phyloP scores from a whole-genome alignment of 495 filamentous ascomycete species.

The Talaromyces wortmannii region DNA sequence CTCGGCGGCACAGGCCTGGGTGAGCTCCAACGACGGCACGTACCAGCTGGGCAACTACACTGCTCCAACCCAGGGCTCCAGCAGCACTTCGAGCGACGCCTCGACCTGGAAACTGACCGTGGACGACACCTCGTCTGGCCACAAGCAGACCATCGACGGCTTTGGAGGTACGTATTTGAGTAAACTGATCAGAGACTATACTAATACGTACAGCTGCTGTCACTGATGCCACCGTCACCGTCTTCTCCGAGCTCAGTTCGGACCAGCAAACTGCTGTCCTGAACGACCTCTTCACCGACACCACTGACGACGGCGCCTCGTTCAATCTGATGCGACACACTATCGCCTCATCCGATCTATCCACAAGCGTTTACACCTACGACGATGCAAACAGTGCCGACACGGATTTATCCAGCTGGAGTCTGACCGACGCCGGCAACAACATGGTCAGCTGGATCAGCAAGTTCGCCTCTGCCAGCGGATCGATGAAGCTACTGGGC shows the following conservation, averaged over 20 bases:
- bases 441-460: constrained; percentile 43
- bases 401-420: constrained; percentile 30
- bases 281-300: constrained; percentile 38
- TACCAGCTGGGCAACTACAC: background rate
- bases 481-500: constrained; percentile 36
- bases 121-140: constrained; percentile 37
- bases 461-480: constrained; percentile 6
- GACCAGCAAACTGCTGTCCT: constrained; percentile 31
- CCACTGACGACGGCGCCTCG: constrained; percentile 24
- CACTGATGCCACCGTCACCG: constrained; percentile 49
- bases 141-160: constrained; percentile 45
- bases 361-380: constrained; percentile 44
- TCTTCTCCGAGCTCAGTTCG: constrained; percentile 37
- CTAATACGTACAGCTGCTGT: constrained; percentile 36
- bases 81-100: background rate
- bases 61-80: background rate
- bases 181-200: background rate
- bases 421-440: constrained; percentile 40
- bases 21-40: constrained; percentile 7
- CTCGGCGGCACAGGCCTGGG: background rate
- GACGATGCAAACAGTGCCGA: constrained; percentile 40
- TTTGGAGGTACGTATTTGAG: constrained; percentile 27
- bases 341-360: constrained; percentile 46
- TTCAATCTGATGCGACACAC: constrained; percentile 48
- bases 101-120: constrained; percentile 42